Base-by-base conservation (phyloP, 2,329 filamentous ascomycete genomes). In the Cercospora brassicicola region DNA sequence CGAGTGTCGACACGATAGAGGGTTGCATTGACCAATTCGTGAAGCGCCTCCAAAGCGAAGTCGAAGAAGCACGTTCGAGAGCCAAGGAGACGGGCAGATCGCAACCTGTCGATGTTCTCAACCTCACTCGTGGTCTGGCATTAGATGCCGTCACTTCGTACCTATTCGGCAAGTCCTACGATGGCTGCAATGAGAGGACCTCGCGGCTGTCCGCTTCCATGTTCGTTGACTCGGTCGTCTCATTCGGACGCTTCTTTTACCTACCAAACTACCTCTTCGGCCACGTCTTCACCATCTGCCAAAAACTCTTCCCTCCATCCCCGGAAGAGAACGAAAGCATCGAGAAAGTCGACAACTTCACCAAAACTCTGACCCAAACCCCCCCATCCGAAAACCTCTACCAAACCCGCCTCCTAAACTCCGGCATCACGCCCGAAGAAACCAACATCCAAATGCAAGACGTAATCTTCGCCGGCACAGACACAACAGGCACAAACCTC, bases 71-170 rank as follows among this genome's bases (percentile, higher is more conserved):
- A 45, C 61, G 66, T 4, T 28, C 30, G n/a, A 5, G 36, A 39
- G 36, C 13, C 4, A 39, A 39, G 2, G 75, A 74, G 59, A 74
- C 71, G 2, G 66, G 69, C 13, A 72, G 53, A 8, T 73, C 71
- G n/a, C 72, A 75, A 4, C 72, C 76, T 1, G 79, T 85, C 23
- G 82, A 87, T 73, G 76, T 87, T 8, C 75, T 88, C 62, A 83
- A 85, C 70, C 68, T 86, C 28, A 76, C 81, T 2, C 78, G 85
- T 59, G 81, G 80, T 31, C 74, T 88, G 68, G 84, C 86, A 5
- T 77, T 88, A 2, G 86, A 88, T 76, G 82, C 82, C 4, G 84
- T 87, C 0, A 84, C 82, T 3, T 81, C 81, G 4, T 86, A 88
- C 77, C 77, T 88, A 0, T 86, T 88, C 67, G 80, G 80, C 1